These are phyloP conservation scores for Venturia effusa DNA, from an alignment of 2,329 filamentous ascomycete species.

Conservation along the genomic window DNA sequence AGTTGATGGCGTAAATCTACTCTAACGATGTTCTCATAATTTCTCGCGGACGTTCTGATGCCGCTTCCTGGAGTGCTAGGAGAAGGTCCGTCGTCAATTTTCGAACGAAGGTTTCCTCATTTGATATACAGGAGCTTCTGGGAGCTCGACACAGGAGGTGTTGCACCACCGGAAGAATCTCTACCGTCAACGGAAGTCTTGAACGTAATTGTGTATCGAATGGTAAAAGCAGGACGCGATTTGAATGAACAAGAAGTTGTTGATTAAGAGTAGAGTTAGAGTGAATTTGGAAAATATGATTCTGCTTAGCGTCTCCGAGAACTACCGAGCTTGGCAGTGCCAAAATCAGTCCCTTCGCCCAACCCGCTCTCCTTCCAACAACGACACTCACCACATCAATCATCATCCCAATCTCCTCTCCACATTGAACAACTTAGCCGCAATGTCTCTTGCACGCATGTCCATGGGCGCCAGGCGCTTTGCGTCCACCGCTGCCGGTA, in stretches of 20 bases:
- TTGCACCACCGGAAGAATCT: no score
- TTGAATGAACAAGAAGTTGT: no score
- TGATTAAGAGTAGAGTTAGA: no score
- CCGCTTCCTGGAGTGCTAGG: neutral
- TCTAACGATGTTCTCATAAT: neutral
- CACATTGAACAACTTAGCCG: neutral
- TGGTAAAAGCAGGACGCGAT: no score
- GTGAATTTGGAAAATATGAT: no score
- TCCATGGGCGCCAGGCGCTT: constrained; percentile 3
- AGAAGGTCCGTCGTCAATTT: neutral
- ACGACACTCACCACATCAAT: neutral
- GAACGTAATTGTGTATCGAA: no score
- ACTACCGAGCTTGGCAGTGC: no score
- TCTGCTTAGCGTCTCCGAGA: no score
- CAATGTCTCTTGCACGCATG: constrained; percentile 5
- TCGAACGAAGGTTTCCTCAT: neutral
- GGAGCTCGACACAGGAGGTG: neutral
- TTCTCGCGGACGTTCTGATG: neutral
- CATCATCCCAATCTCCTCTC: neutral
- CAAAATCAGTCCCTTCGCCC: no score
- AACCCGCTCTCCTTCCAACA: no score
- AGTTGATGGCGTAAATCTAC: neutral
- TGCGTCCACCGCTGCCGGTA: constrained; percentile 3
- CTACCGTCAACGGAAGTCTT: no score
- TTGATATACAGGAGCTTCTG: neutral